Percentiles rank a stretch among this genome's conserved stretches.
Evolutionary conservation across 768 basidiomycete species (phyloP).

Genomic region (Butyriboletus loyo): DNA sequence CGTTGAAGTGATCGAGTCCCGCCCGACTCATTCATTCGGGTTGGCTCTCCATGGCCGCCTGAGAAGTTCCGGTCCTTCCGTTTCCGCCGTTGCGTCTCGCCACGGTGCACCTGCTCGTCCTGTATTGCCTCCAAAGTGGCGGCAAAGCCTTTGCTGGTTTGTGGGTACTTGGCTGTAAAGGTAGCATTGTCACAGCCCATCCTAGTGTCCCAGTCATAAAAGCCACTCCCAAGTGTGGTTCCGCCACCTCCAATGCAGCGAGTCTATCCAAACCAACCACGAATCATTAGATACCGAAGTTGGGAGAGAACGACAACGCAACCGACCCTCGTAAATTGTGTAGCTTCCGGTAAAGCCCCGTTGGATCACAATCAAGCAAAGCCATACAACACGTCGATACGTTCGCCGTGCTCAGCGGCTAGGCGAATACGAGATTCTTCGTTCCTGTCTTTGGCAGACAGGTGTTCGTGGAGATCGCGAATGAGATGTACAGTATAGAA

Average conservation of each 20-base stretch:
- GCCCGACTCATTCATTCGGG: too few relatives aligned
- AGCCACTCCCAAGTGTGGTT: conserved; percentile 60
- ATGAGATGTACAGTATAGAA: conserved; percentile 63
- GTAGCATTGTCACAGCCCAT: too few relatives aligned
- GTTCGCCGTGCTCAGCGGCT: conserved; percentile 72
- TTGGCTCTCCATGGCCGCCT: too few relatives aligned
- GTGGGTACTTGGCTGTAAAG: too few relatives aligned
- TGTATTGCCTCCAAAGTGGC: too few relatives aligned
- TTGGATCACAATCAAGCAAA: conserved; percentile 63
- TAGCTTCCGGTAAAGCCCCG: conserved; percentile 52
- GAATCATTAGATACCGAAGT: neutral
- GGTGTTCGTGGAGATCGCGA: conserved; percentile 63
- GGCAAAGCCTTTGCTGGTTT: too few relatives aligned
- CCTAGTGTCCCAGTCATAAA: too few relatives aligned
- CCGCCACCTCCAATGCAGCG: conserved; percentile 65
- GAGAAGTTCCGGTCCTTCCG: too few relatives aligned
- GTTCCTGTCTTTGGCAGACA: conserved; percentile 61
- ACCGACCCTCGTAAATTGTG: conserved; percentile 72
- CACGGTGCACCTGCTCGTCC: too few relatives aligned
- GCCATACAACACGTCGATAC: conserved; percentile 60
- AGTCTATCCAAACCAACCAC: conserved; percentile 28
- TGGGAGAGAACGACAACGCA: neutral
- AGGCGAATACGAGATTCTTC: conserved; percentile 79
- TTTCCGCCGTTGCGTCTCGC: too few relatives aligned
- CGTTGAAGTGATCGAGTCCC: too few relatives aligned